Evolutionary conservation across 2,329 filamentous ascomycete genomes (phyloP).

Genomic region (Tolypocladium paradoxum): DNA sequence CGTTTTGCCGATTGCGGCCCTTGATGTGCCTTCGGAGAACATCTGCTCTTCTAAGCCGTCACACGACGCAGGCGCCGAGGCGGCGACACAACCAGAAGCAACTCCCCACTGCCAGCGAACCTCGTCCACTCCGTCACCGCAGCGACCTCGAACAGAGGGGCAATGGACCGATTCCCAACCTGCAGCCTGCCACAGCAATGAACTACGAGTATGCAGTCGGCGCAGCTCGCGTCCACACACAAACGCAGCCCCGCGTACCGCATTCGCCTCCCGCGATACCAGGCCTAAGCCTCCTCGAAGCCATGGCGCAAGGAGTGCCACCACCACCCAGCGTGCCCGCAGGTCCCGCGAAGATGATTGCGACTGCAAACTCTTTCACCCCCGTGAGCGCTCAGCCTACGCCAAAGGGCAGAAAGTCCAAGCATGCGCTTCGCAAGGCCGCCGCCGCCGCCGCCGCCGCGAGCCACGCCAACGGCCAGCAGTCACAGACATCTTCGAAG

Average conservation of each 20-base stretch:
- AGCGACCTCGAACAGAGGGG: neutral
- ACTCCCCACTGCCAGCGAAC: neutral
- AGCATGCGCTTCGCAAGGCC: neutral
- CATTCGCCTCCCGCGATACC: neutral
- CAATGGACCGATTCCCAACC: neutral
- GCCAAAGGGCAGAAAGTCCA: neutral
- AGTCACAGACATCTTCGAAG: neutral
- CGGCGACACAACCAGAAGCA: neutral
- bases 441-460: neutral
- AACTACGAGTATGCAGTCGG: conserved; percentile 1
- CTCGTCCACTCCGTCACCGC: neutral
- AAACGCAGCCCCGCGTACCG: neutral
- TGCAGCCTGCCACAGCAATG: conserved; percentile 1
- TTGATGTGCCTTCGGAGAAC: neutral
- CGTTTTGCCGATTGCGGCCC: neutral
- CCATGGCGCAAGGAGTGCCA: neutral
- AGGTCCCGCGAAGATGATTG: neutral
- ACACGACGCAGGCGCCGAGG: neutral
- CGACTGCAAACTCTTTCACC: neutral
- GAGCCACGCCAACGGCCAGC: neutral
- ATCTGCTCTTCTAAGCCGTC: neutral
- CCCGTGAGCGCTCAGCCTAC: neutral
- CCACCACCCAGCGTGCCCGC: neutral
- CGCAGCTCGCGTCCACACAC: neutral
- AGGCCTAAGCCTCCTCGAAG: conserved; percentile 1